These are phyloP conservation scores for Suillus tomentosus DNA, from an alignment of 768 basidiomycete species.

Conservation along the genomic window DNA sequence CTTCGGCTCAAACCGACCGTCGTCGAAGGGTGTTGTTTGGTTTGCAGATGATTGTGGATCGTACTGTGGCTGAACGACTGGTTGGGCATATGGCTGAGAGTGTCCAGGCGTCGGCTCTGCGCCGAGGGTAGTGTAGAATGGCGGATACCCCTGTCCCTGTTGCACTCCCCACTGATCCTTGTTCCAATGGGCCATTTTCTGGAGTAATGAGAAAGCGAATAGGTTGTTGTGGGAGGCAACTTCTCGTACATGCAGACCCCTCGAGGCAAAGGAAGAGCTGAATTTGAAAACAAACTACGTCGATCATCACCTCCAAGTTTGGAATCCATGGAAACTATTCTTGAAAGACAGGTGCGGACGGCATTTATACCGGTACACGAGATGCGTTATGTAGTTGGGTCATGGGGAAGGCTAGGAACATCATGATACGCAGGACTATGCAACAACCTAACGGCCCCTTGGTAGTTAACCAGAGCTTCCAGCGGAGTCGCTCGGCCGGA, in stretches of 20 bases:
- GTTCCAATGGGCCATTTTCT: conserved; percentile 21
- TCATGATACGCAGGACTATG: not conserved
- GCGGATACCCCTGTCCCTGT: conserved; percentile 13
- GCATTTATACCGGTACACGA: not conserved
- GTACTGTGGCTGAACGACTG: conserved; percentile 25
- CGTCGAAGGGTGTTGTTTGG: conserved; percentile 56
- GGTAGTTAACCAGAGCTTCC: not conserved
- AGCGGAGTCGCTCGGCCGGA: not conserved
- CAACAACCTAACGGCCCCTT: not conserved
- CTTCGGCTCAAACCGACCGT: conserved; percentile 67
- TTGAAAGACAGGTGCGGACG: not conserved
- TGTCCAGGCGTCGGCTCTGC: conserved; percentile 23
- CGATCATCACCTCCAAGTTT: not conserved
- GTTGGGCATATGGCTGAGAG: conserved; percentile 29
- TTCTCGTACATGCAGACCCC: not conserved
- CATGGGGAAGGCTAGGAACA: not conserved
- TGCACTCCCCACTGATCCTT: conserved; percentile 24
- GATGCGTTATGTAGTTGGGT: not conserved
- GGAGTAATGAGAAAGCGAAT: not conserved
- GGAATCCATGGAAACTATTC: not conserved
- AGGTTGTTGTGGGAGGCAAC: not conserved
- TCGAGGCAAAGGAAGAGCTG: conserved; percentile 5
- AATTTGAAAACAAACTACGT: conserved; percentile 6
- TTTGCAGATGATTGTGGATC: conserved; percentile 32
- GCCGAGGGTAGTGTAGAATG: conserved; percentile 8